Base-by-base conservation (phyloP, 2,329 filamentous ascomycete species). In the Alternaria gaisen region DNA sequence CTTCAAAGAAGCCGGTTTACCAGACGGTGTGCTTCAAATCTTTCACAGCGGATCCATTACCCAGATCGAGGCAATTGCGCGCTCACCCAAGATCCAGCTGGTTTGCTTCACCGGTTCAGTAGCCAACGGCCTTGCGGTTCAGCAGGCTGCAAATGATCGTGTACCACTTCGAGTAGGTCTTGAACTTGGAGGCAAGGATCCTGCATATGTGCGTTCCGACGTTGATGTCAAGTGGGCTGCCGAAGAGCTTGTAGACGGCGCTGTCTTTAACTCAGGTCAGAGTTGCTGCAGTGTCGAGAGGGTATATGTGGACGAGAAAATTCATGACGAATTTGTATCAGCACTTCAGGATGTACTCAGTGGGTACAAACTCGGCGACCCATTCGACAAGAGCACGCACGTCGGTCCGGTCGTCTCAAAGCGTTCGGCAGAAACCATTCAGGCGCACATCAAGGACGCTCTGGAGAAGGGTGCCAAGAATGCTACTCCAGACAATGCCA, bases 181-280 rank as follows among this genome's bases (percentile, higher is more conserved):
- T 38, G 94, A 98, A 80, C 88, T 98, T 28, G 94, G 94, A 66
- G 94, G 94, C 66, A 98, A 98, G 77, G 94, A 98, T 76, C 92
- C 94, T 5, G 94, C 94, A 24, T 98, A 97, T 74, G 85, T 98
- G 56, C 86, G 94, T 61, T 83, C 83, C 7, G 94, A 98, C 72
- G 93, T 97, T 1, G 93, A 98, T 76, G 80, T 97, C 48, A 88
- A 88, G 48, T 97, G 94, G 94, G 94, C 91, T 0, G 94, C 94
- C 0, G 93, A 91, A 69, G 93, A 97, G 80, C 95, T 98, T 72
- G 93, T 98, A 14, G 94, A 98, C 71, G 94, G 94, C 20, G 90
- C 93, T n/a, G 84, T 98, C 58, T 98, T 98, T 85, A 98, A 98
- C 82, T 97, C 94, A 53, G 94, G 94, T n/a, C 94, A 98, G 83